These are phyloP conservation scores for Xylaria multiplex DNA, from an alignment of 2,329 filamentous ascomycete genomes.

Conservation along the genomic window DNA sequence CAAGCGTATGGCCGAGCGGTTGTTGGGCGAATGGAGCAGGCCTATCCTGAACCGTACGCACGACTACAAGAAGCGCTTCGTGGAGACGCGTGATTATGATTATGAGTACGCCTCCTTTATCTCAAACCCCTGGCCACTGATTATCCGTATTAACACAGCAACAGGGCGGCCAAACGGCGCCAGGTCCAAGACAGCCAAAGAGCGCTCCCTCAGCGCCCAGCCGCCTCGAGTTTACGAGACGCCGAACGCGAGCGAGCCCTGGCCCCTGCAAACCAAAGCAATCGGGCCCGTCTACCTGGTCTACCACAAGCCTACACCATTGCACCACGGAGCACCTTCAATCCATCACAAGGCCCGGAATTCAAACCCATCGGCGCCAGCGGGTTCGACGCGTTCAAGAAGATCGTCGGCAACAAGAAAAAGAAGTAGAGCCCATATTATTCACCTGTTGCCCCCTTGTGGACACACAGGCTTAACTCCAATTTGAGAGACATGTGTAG, in stretches of 20 bases:
- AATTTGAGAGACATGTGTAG: neutral
- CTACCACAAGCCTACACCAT: slow-evolving; percentile 68
- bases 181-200: slow-evolving; percentile 54
- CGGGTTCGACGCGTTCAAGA: slow-evolving; percentile 72
- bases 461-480: neutral
- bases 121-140: neutral
- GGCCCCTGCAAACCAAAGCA: slow-evolving; percentile 64
- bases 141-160: slow-evolving; percentile 28
- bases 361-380: slow-evolving; percentile 70
- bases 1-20: slow-evolving; percentile 90
- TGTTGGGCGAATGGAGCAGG: slow-evolving; percentile 95
- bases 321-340: slow-evolving; percentile 70
- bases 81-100: slow-evolving; percentile 72
- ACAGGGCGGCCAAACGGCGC: slow-evolving; percentile 63
- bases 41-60: slow-evolving; percentile 94
- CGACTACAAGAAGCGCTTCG: slow-evolving; percentile 87
- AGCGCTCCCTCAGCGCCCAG: slow-evolving; percentile 48
- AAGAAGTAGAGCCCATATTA: slow-evolving; percentile 60
- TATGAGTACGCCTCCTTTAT: slow-evolving; percentile 61
- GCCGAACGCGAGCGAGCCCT: slow-evolving; percentile 68
- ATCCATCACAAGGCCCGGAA: slow-evolving; percentile 61
- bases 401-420: slow-evolving; percentile 67
- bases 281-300: slow-evolving; percentile 66
- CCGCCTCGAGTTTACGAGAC: slow-evolving; percentile 49
- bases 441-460: neutral